phyloP scores from a whole-genome alignment of 2,329 filamentous ascomycete genomes.

The Diplodia corticola region DNA sequence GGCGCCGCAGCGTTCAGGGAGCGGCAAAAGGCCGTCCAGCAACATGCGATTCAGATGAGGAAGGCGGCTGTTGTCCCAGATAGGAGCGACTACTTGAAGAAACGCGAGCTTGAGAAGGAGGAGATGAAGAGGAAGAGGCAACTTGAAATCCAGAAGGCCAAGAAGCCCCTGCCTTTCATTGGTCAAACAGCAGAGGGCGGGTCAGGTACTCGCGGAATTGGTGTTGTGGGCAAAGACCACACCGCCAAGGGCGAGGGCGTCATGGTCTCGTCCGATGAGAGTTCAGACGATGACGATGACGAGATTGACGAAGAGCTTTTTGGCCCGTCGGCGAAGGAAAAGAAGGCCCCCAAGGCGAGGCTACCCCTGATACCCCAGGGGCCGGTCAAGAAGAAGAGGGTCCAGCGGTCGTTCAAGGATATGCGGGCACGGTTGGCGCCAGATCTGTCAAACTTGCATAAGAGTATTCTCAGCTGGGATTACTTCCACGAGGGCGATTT shows the following conservation, averaged over 20 bases:
- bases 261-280: constrained; percentile 77
- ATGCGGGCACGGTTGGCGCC: constrained; percentile 91
- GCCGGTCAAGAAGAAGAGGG: constrained; percentile 81
- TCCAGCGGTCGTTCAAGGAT: constrained; percentile 82
- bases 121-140: constrained; percentile 70
- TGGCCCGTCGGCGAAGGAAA: constrained; percentile 56
- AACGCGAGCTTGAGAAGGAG: constrained; percentile 72
- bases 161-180: constrained; percentile 48
- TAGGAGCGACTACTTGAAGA: constrained; percentile 65
- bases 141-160: constrained; percentile 62
- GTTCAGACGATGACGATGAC: constrained; percentile 56
- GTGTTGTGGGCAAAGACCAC: constrained; percentile 77
- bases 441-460: constrained; percentile 81
- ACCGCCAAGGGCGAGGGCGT: constrained; percentile 74
- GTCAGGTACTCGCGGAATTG: constrained; percentile 72
- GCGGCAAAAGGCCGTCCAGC: constrained; percentile 24
- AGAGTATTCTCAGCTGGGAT: constrained; percentile 87
- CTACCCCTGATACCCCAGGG: constrained; percentile 58
- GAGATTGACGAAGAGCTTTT: constrained; percentile 68
- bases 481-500: constrained; percentile 88
- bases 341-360: constrained; percentile 39
- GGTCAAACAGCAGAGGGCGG: constrained; percentile 70
- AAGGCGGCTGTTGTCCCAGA: constrained; percentile 35
- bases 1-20: constrained; percentile 34
- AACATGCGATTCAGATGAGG: constrained; percentile 26